phyloP scores from a whole-genome alignment of 73 alveolate genomes.

The Stentor roeselii region DNA sequence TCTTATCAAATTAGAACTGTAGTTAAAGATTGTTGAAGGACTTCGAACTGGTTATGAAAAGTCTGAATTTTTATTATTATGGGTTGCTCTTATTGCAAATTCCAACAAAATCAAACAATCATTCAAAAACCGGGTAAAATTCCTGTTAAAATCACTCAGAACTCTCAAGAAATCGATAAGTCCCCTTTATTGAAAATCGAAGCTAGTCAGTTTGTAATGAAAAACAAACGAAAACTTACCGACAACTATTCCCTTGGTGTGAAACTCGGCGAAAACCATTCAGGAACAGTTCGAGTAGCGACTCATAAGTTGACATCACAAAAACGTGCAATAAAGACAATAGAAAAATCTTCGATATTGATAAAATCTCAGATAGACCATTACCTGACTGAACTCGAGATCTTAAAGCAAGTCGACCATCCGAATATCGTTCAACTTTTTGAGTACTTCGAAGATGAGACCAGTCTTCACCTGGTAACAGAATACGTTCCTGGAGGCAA shows the following conservation, averaged over 20 bases:
- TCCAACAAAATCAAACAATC: not conserved
- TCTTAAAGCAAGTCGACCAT: constrained; percentile 36
- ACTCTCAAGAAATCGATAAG: no score
- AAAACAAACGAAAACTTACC: not conserved
- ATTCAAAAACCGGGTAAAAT: not conserved
- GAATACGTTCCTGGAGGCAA: constrained; percentile 32
- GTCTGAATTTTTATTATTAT: no score
- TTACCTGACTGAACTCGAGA: constrained; percentile 32
- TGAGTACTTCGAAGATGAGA: constrained; percentile 48
- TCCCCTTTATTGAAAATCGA: constrained; percentile 28
- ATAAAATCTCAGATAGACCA: constrained; percentile 24
- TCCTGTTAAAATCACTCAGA: no score
- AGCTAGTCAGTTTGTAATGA: not conserved
- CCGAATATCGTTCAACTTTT: constrained; percentile 40
- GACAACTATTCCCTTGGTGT: not conserved
- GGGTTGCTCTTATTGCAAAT: not conserved
- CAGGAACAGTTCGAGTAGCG: constrained; percentile 64
- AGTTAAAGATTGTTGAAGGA: no score
- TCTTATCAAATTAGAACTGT: no score
- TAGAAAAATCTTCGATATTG: not conserved
- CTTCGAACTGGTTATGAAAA: no score
- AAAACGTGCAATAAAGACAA: constrained; percentile 55
- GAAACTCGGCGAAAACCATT: constrained; percentile 41
- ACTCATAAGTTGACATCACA: constrained; percentile 53
- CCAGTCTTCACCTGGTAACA: constrained; percentile 32